A percentile compares a stretch with the other conserved stretches of the same genome.
Evolutionary conservation across 805 yeast genomes (phyloP).

Genomic region (Lachancea sp.): DNA sequence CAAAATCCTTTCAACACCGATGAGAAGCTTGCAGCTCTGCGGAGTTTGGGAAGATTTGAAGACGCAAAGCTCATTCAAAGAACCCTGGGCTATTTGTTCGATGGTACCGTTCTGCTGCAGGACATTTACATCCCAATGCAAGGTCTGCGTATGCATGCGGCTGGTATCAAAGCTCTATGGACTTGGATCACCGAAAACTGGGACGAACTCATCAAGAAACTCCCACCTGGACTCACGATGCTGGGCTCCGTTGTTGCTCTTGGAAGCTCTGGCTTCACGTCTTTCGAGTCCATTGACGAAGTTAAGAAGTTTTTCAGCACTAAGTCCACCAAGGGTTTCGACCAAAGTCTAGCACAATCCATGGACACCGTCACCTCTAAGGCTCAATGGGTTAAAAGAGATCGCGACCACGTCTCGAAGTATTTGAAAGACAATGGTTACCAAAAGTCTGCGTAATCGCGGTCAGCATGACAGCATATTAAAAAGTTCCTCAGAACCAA

Average conservation of each 20-base stretch:
- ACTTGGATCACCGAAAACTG: constrained; percentile 67
- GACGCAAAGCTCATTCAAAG: constrained; percentile 46
- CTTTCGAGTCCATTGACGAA: constrained; percentile 44
- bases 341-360: constrained; percentile 59
- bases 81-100: constrained; percentile 50
- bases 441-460: constrained; percentile 9
- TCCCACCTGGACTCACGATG: constrained; percentile 81
- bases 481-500: too few relatives aligned
- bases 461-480: too few relatives aligned
- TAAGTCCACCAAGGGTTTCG: constrained; percentile 56
- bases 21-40: constrained; percentile 64
- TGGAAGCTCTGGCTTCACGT: constrained; percentile 56
- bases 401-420: constrained; percentile 38
- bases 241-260: constrained; percentile 66
- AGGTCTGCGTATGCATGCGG: constrained; percentile 56
- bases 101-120: constrained; percentile 58
- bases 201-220: constrained; percentile 55
- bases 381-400: constrained; percentile 54
- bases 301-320: constrained; percentile 45
- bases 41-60: constrained; percentile 59
- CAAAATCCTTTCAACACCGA: constrained; percentile 52
- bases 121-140: constrained; percentile 73
- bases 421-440: constrained; percentile 43
- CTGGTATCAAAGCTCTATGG: constrained; percentile 69
- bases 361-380: constrained; percentile 54